Percentiles rank a stretch among this genome's conserved stretches.
Conservation (phyloP, 1,284 basidiomycete species). For the Ceratobasidium sp. region DNA sequence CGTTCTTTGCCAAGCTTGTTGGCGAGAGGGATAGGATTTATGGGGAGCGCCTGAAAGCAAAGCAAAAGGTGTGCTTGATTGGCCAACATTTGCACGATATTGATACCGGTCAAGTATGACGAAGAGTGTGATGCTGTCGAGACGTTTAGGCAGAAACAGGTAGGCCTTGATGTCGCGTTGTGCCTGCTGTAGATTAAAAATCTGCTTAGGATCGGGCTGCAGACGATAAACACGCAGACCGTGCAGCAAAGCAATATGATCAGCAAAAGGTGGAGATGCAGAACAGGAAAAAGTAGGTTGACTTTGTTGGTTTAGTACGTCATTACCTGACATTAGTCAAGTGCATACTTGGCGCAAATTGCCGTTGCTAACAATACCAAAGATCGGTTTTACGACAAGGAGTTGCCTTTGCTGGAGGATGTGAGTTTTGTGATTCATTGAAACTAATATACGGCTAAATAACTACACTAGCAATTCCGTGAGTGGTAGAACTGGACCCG, state of each 20-base stretch:
- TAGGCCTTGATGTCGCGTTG: constrained; percentile 44
- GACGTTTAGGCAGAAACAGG: constrained; percentile 76
- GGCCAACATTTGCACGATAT: background rate
- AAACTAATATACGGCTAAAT: constrained; percentile 35
- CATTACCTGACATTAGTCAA: constrained; percentile 46
- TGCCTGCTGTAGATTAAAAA: background rate
- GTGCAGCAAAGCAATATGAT: constrained; percentile 72
- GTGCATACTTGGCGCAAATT: constrained; percentile 73
- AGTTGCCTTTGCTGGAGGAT: constrained; percentile 71
- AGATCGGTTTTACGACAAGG: constrained; percentile 69
- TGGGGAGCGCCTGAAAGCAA: constrained; percentile 72
- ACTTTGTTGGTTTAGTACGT: constrained; percentile 13
- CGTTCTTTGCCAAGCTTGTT: constrained; percentile 73
- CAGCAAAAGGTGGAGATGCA: constrained; percentile 77
- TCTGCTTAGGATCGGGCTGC: constrained; percentile 63
- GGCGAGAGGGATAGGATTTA: constrained; percentile 72
- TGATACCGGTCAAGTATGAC: constrained; percentile 63
- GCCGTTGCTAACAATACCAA: constrained; percentile 71
- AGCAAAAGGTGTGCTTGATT: constrained; percentile 65
- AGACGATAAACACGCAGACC: constrained; percentile 77
- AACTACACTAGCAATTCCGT: constrained; percentile 66
- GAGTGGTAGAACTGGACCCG: constrained; percentile 10
- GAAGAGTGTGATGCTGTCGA: constrained; percentile 76
- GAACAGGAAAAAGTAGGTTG: constrained; percentile 75
- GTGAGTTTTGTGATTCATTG: constrained; percentile 56